Conservation (phyloP, 2,329 filamentous ascomycete species). For the Hypoxylon sp. region DNA sequence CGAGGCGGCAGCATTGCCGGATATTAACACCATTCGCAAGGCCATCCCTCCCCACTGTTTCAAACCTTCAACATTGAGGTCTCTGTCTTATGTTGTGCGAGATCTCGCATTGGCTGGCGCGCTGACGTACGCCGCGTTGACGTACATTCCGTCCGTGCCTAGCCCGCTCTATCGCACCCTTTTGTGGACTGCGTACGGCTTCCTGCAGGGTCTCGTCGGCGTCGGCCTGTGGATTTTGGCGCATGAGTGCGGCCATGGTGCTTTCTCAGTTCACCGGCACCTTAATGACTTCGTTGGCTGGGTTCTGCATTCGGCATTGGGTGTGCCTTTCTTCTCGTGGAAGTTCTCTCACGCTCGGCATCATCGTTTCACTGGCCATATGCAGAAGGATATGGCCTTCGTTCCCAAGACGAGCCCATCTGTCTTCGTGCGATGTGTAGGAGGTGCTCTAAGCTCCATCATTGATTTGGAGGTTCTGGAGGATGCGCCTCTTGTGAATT, state of each 20-base stretch:
- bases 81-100: conserved; percentile 67
- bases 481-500: conserved; percentile 70
- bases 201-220: conserved; percentile 73
- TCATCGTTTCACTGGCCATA: conserved; percentile 76
- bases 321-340: conserved; percentile 81
- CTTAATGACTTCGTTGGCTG: conserved; percentile 74
- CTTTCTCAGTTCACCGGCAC: conserved; percentile 68
- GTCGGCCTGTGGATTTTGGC: conserved; percentile 78
- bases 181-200: conserved; percentile 71
- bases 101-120: conserved; percentile 64
- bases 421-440: conserved; percentile 46
- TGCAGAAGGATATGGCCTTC: conserved; percentile 75
- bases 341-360: conserved; percentile 77
- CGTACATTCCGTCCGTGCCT: conserved; percentile 65
- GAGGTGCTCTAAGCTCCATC: conserved; percentile 52
- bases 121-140: conserved; percentile 64
- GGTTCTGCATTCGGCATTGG: conserved; percentile 72
- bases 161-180: conserved; percentile 58
- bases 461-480: conserved; percentile 68
- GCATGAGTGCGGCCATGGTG: conserved; percentile 78
- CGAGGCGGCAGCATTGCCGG: conserved; percentile 54
- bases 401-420: conserved; percentile 64
- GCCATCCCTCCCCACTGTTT: conserved; percentile 74
- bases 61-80: conserved; percentile 64
- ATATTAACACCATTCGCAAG: conserved; percentile 62